Conservation (phyloP, 768 basidiomycete genomes). For the Hericium coralloides region DNA sequence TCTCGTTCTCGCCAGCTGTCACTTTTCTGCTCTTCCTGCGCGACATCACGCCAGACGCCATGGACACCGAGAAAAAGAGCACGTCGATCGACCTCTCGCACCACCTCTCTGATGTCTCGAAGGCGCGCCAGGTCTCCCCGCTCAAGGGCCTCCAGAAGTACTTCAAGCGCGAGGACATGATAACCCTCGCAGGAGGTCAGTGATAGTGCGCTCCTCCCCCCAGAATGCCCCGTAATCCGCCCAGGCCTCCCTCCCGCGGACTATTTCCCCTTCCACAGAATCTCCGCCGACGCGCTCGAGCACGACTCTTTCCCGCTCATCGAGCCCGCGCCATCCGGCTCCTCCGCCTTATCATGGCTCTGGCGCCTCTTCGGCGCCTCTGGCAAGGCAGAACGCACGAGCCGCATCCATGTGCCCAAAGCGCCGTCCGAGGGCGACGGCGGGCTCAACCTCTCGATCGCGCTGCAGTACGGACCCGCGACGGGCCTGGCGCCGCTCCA, state of each 20-base stretch:
- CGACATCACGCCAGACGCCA: too few relatives aligned
- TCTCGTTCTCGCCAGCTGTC: too few relatives aligned
- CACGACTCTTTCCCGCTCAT: conserved; percentile 41
- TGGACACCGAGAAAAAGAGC: conserved; percentile 26
- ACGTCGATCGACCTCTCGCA: conserved; percentile 62
- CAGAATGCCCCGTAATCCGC: background rate
- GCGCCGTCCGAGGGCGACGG: conserved; percentile 34
- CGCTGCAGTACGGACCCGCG: conserved; percentile 59
- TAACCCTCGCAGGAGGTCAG: conserved; percentile 62
- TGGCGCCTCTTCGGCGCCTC: conserved; percentile 41
- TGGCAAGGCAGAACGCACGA: conserved; percentile 53
- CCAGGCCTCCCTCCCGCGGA: conserved; percentile 56
- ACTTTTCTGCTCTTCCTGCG: too few relatives aligned
- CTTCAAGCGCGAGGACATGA: conserved; percentile 40
- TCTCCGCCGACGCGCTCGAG: conserved; percentile 46
- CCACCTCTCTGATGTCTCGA: conserved; percentile 53
- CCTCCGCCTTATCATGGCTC: conserved; percentile 42
- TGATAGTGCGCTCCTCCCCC: conserved; percentile 10
- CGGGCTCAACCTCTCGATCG: conserved; percentile 49
- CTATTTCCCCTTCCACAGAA: conserved; percentile 60
- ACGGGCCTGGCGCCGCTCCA: conserved; percentile 50
- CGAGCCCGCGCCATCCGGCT: conserved; percentile 11
- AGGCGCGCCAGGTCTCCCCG: conserved; percentile 41
- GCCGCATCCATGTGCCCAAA: conserved; percentile 50
- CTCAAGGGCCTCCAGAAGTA: conserved; percentile 64